phyloP scores from a whole-genome alignment of 2,329 filamentous ascomycete species.

The Daldinia sp. region DNA sequence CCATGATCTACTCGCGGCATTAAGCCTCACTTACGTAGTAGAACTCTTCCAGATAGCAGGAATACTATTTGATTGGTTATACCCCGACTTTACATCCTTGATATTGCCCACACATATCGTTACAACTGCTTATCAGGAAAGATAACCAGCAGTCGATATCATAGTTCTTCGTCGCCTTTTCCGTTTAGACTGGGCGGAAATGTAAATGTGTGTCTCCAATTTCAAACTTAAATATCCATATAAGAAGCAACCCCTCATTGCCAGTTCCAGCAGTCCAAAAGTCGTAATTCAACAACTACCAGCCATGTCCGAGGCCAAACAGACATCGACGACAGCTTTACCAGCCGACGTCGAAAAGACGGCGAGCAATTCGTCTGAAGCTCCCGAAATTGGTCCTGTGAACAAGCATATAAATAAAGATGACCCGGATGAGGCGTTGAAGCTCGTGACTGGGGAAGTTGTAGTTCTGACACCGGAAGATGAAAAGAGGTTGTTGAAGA shows the following conservation, averaged over 20 bases:
- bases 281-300: neutral
- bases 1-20: neutral
- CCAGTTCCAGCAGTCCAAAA: neutral
- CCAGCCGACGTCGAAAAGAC: constrained; percentile 40
- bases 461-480: constrained; percentile 56
- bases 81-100: constrained; percentile 13
- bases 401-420: constrained; percentile 54
- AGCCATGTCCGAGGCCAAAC: constrained; percentile 38
- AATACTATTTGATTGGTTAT: constrained; percentile 25
- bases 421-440: constrained; percentile 59
- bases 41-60: neutral
- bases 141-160: constrained; percentile 34
- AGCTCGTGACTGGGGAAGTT: constrained; percentile 54
- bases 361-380: constrained; percentile 22
- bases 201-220: constrained; percentile 15
- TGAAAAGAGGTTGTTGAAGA: constrained; percentile 57
- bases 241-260: constrained; percentile 6
- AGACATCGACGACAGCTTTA: constrained; percentile 12
- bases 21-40: constrained; percentile 5
- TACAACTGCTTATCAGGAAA: constrained; percentile 7
- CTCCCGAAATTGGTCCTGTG: constrained; percentile 21
- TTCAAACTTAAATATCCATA: constrained; percentile 2
- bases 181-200: neutral
- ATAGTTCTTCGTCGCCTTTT: constrained; percentile 17
- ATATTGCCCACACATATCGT: constrained; percentile 25